Evolutionary conservation across 768 basidiomycete species (phyloP).

Genomic region (Sarcodon sp.): DNA sequence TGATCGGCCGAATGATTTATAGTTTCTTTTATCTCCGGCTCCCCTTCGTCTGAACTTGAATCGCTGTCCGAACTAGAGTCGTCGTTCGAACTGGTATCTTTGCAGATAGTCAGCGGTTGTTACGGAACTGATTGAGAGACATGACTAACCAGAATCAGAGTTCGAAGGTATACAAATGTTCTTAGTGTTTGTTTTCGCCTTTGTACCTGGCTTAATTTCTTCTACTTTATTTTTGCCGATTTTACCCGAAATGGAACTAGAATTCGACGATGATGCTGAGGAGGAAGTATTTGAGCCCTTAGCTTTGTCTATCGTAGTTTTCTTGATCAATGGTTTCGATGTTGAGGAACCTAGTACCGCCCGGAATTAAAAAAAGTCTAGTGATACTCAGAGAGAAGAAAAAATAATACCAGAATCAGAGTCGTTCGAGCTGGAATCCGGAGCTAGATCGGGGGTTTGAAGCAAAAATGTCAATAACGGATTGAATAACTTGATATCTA

Average conservation of each 20-base stretch:
- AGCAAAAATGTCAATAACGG: too few relatives aligned
- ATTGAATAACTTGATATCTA: too few relatives aligned
- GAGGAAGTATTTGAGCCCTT: neutral
- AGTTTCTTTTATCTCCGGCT: neutral
- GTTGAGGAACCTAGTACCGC: neutral
- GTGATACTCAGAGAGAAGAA: neutral
- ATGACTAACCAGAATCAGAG: slow-evolving; percentile 18
- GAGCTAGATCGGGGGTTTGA: too few relatives aligned
- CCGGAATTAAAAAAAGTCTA: neutral
- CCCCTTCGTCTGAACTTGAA: neutral
- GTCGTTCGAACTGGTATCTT: neutral
- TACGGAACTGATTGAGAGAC: neutral
- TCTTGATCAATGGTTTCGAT: neutral
- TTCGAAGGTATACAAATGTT: slow-evolving; percentile 3
- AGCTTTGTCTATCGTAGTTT: neutral
- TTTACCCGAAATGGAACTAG: slow-evolving; percentile 1
- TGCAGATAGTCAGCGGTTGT: too few relatives aligned
- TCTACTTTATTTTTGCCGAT: neutral
- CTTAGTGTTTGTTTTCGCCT: slow-evolving; percentile 4
- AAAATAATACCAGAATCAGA: too few relatives aligned
- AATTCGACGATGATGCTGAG: slow-evolving; percentile 5
- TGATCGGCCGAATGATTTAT: neutral
- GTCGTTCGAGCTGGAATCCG: too few relatives aligned
- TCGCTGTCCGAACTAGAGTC: slow-evolving; percentile 1
- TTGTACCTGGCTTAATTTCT: slow-evolving; percentile 1